These are phyloP conservation scores for Plantago ovata DNA, from an alignment of 257 asterid species.

Conservation along the genomic window DNA sequence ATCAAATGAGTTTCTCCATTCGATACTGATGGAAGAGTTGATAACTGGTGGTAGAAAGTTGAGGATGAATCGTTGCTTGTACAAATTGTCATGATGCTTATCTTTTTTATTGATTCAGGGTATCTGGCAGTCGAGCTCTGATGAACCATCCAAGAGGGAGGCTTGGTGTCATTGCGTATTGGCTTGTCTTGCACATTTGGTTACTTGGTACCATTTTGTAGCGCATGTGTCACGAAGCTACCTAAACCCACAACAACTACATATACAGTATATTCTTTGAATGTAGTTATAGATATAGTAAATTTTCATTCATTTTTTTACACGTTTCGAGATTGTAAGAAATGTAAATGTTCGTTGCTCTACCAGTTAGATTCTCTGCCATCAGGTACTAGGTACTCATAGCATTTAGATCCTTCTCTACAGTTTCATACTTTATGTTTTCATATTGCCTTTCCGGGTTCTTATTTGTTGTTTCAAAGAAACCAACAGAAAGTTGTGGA, in stretches of 20 bases:
- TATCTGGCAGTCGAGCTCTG: conserved; percentile 73
- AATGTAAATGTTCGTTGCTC: conserved; percentile 36
- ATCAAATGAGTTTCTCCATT: background rate
- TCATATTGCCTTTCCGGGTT: no score
- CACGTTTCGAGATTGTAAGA: conserved; percentile 14
- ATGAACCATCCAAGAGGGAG: conserved; percentile 94
- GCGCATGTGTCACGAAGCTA: conserved; percentile 20
- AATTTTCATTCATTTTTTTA: conserved; percentile 17
- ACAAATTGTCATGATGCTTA: conserved; percentile 14
- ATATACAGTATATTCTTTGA: background rate
- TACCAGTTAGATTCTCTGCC: conserved; percentile 54
- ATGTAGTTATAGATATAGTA: conserved; percentile 32
- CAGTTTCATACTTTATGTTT: no score
- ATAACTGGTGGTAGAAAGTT: no score
- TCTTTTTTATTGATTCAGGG: conserved; percentile 54
- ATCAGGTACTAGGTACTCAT: no score
- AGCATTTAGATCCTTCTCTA: no score
- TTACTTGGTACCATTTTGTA: conserved; percentile 72
- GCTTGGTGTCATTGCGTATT: conserved; percentile 72
- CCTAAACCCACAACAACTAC: conserved; percentile 4
- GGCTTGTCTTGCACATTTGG: conserved; percentile 80
- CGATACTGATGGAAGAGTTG: no score
- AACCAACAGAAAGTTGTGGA: no score
- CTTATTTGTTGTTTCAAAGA: no score
- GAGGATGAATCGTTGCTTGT: background rate